These are phyloP conservation scores for Tylopilus subfusipes DNA, from an alignment of 768 basidiomycete genomes.

Conservation along the genomic window DNA sequence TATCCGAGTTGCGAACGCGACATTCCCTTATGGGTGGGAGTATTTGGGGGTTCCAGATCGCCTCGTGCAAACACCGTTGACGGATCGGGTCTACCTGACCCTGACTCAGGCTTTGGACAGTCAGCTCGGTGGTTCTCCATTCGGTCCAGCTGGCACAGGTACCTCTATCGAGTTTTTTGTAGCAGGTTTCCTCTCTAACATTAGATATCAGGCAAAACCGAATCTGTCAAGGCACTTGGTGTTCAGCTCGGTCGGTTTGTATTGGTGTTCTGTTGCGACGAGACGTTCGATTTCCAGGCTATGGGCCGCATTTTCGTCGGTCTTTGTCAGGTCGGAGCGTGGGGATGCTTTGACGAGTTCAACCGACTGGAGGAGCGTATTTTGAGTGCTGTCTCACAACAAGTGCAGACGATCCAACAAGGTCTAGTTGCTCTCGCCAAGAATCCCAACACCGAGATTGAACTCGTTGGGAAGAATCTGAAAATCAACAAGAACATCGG, in stretches of 20 bases:
- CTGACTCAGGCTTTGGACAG: slow-evolving; percentile 93
- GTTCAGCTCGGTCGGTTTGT: slow-evolving; percentile 98
- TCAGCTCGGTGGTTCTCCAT: slow-evolving; percentile 95
- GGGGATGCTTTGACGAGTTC: slow-evolving; percentile 98
- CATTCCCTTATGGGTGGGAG: slow-evolving; percentile 98
- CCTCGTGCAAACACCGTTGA: slow-evolving; percentile 96
- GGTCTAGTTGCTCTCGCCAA: slow-evolving; percentile 80
- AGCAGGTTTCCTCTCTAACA: background rate
- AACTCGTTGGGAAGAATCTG: slow-evolving; percentile 90
- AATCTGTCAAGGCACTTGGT: slow-evolving; percentile 98
- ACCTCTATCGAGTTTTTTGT: slow-evolving; percentile 12
- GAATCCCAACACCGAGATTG: slow-evolving; percentile 88
- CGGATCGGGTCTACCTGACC: slow-evolving; percentile 95
- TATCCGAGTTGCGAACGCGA: slow-evolving; percentile 85
- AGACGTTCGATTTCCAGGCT: slow-evolving; percentile 99
- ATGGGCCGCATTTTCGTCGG: slow-evolving; percentile 99
- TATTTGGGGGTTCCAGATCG: slow-evolving; percentile 96
- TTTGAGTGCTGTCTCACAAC: slow-evolving; percentile 95
- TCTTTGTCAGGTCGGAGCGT: slow-evolving; percentile 97
- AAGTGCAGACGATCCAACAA: slow-evolving; percentile 98
- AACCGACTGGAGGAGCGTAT: slow-evolving; percentile 98
- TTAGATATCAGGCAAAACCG: slow-evolving; percentile 76
- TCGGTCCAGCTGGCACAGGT: slow-evolving; percentile 98
- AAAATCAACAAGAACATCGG: slow-evolving; percentile 95
- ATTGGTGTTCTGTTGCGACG: slow-evolving; percentile 99